Evolutionary conservation across 2,329 filamentous ascomycete genomes (phyloP).

Genomic region (Colletotrichum sp.): DNA sequence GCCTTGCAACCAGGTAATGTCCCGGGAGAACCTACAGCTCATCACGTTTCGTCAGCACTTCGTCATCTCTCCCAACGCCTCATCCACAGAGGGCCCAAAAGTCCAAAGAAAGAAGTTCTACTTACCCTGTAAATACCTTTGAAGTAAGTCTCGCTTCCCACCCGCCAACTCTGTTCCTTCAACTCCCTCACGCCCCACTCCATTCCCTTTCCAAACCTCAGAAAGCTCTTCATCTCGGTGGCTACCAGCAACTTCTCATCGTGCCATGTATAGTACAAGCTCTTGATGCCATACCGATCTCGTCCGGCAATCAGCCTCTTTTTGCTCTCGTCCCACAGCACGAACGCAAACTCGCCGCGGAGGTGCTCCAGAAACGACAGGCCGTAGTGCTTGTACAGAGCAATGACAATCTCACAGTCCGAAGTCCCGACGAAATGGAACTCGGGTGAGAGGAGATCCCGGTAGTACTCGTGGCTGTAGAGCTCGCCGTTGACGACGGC

Average conservation of each 20-base stretch:
- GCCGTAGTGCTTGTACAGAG: slow-evolving; percentile 46
- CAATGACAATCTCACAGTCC: slow-evolving; percentile 25
- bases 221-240: neutral
- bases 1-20: neutral
- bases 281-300: slow-evolving; percentile 64
- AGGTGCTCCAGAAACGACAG: slow-evolving; percentile 41
- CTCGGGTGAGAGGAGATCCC: too few relatives aligned
- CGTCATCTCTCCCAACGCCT: too few relatives aligned
- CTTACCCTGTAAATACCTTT: neutral
- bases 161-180: neutral
- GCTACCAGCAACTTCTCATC: neutral
- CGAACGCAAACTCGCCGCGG: slow-evolving; percentile 59
- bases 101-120: too few relatives aligned
- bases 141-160: neutral
- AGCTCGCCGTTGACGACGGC: too few relatives aligned
- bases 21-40: neutral
- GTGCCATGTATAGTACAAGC: slow-evolving; percentile 47
- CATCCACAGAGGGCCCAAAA: too few relatives aligned
- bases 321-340: slow-evolving; percentile 49
- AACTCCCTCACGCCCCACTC: neutral
- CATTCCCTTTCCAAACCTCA: neutral
- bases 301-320: slow-evolving; percentile 49
- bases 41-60: too few relatives aligned
- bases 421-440: too few relatives aligned
- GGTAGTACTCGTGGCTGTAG: too few relatives aligned